Evolutionary conservation across 2,329 filamentous ascomycete species (phyloP), one percentile per base, ranked within the genome.

Genomic region (Neopestalotiopsis rosae): DNA sequence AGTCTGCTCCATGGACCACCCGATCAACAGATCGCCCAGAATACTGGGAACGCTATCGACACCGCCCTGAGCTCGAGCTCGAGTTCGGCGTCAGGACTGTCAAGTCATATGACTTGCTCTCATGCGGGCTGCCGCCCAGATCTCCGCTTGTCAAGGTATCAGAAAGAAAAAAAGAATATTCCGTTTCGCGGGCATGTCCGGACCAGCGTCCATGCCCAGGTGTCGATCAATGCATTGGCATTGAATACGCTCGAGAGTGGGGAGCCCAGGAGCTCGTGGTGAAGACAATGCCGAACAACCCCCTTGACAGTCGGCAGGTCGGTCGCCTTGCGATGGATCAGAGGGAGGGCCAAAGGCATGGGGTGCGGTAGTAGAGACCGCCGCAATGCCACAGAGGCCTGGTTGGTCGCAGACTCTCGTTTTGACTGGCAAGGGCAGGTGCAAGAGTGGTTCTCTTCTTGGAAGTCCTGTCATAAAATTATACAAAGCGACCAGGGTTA

Each of bases 31-130:
- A 52, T 52, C 45, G 45, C 14, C 45, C 20, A 20, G 45, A 52
- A 52, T 52, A 24, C 45, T 24, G 45, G 45, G 45, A 52, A 17
- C 45, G 45, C 45, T 52, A n/a, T 52, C 45, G 45, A 52, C 45
- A 52, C 45, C 45, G 45, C 45, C 42, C 45, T 52, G 45, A 52
- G 45, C 14, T 17, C n/a, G 42, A 49, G 42, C 42, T 49, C 45
- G 45, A 52, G 45, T 52, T 52, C n/a, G 3, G 45, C 45, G n/a
- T 6, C 45, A 52, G n/a, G 57, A 59, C 24, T 17, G 24, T 30
- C 28, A 57, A 17, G 64, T 66, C 64, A 66, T 9, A 58, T 66
- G 64, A 66, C 64, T 66, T 66, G 10, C 28, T 40, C 49, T 66
- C 64, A 66, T 66, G 64, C 64, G 64, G 64, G 42, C 32, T 66